Conservation (phyloP, 2,329 filamentous ascomycete genomes). For the Hypoxylon rubiginosum region DNA sequence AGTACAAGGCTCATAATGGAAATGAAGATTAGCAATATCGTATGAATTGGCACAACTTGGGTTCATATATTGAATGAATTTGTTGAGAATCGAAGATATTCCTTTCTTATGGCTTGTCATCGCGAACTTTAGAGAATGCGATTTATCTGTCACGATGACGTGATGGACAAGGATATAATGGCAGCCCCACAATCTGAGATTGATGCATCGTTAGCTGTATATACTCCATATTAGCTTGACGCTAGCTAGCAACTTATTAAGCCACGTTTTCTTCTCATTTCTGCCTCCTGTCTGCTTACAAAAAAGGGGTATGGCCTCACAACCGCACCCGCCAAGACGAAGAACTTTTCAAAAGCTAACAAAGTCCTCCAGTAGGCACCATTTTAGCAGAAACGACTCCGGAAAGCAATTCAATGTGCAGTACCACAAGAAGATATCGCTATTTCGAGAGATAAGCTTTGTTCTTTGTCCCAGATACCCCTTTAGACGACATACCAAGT, state of each 20-base stretch:
- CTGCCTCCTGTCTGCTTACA: background rate
- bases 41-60: background rate
- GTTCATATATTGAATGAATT: too few relatives aligned
- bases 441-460: too few relatives aligned
- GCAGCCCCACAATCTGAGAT: conserved; percentile 23
- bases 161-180: conserved; percentile 36
- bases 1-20: background rate
- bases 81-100: background rate
- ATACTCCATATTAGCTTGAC: conserved; percentile 19
- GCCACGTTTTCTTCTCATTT: background rate
- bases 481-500: too few relatives aligned
- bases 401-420: too few relatives aligned
- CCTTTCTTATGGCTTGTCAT: background rate
- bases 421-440: too few relatives aligned
- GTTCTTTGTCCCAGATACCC: background rate
- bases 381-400: too few relatives aligned
- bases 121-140: background rate
- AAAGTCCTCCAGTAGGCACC: background rate
- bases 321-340: background rate
- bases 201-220: conserved; percentile 25
- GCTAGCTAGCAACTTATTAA: background rate
- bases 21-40: background rate
- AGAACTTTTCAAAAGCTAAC: background rate
- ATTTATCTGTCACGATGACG: conserved; percentile 32
- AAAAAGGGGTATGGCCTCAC: background rate